Conservation (phyloP, 169 alveolate species). For the Toxoplasma gondii region DNA sequence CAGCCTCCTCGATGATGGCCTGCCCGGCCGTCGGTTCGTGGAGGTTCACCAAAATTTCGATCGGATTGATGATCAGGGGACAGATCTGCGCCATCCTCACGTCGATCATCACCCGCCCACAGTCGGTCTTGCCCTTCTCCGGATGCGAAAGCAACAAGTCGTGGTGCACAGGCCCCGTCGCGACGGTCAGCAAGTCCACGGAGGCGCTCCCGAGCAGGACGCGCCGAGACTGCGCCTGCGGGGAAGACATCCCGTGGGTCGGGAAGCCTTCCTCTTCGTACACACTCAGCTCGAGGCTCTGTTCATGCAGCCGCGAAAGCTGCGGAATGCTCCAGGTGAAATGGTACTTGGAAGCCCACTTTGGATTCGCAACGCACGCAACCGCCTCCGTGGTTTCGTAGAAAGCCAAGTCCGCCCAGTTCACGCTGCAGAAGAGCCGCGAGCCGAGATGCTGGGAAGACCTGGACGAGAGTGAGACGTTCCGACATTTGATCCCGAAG, state of each 20-base stretch:
- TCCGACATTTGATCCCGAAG: constrained; percentile 49
- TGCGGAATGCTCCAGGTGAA: not conserved
- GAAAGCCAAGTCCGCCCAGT: not conserved
- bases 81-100: constrained; percentile 69
- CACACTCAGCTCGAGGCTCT: not conserved
- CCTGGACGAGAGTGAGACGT: not conserved
- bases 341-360: not conserved
- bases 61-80: constrained; percentile 65
- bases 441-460: not conserved
- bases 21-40: constrained; percentile 10
- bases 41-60: constrained; percentile 58
- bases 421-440: not conserved
- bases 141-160: constrained; percentile 59
- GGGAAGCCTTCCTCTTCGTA: not conserved
- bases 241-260: not conserved
- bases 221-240: not conserved
- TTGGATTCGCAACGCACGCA: not conserved
- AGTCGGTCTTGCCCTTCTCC: constrained; percentile 10
- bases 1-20: not conserved
- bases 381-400: not conserved
- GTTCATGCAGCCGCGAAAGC: not conserved
- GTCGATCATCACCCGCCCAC: constrained; percentile 64
- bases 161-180: constrained; percentile 71
- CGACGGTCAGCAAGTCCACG: constrained; percentile 55
- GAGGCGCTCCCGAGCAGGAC: constrained; percentile 53